A percentile compares a stretch with the other conserved stretches of the same genome.
Evolutionary conservation across 768 basidiomycete genomes (phyloP).

Genomic region (Pisolithus microcarpus): DNA sequence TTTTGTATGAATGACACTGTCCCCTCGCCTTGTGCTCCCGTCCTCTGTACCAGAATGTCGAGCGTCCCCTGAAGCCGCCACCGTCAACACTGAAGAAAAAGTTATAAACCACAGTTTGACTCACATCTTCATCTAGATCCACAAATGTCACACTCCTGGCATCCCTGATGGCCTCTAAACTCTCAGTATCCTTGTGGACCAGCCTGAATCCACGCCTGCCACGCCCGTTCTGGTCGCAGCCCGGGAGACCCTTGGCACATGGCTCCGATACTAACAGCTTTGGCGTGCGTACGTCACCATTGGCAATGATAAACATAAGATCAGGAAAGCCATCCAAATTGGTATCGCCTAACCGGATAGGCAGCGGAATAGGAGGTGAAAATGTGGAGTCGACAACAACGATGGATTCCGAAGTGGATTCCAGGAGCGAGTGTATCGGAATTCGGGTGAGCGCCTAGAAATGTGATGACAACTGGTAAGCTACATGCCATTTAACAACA

Average conservation of each 20-base stretch:
- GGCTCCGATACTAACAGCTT: slow-evolving; percentile 58
- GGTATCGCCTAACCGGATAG: slow-evolving; percentile 79
- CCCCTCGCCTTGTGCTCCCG: slow-evolving; percentile 57
- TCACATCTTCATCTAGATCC: slow-evolving; percentile 93
- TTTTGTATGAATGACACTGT: slow-evolving; percentile 83
- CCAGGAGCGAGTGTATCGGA: slow-evolving; percentile 57
- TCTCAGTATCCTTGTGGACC: slow-evolving; percentile 51
- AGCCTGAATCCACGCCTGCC: slow-evolving; percentile 60
- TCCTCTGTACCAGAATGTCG: slow-evolving; percentile 87
- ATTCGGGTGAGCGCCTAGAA: slow-evolving; percentile 61
- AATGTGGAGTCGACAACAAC: slow-evolving; percentile 64
- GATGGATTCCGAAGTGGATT: slow-evolving; percentile 43
- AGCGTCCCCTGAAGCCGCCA: slow-evolving; percentile 79
- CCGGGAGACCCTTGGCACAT: slow-evolving; percentile 48
- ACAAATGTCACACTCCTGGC: slow-evolving; percentile 73
- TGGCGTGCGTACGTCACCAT: slow-evolving; percentile 41
- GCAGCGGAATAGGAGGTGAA: slow-evolving; percentile 62
- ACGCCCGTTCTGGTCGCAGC: slow-evolving; percentile 44
- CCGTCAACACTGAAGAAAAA: slow-evolving; percentile 53
- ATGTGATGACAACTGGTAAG: not conserved
- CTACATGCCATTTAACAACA: not conserved
- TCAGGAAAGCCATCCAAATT: slow-evolving; percentile 96
- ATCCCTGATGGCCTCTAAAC: slow-evolving; percentile 63
- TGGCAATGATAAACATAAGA: slow-evolving; percentile 53
- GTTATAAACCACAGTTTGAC: slow-evolving; percentile 50